Conservation (phyloP, 495 filamentous ascomycete species). For the Immersiella caudata region DNA sequence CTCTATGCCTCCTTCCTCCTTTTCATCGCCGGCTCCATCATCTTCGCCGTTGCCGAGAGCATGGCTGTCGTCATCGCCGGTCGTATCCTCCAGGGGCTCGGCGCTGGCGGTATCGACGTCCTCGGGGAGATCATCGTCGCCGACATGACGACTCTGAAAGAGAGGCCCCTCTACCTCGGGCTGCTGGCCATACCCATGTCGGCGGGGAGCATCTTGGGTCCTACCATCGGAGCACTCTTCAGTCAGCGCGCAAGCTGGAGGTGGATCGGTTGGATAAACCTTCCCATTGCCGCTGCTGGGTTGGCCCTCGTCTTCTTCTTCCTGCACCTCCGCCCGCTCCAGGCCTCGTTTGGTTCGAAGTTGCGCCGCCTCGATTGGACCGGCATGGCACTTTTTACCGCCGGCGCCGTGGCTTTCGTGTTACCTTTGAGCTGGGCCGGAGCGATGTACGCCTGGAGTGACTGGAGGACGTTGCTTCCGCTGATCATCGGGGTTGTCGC, state of each 20-base stretch:
- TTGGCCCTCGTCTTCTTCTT: slow-evolving; percentile 36
- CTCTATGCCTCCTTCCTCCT: slow-evolving; percentile 67
- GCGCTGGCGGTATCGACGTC: slow-evolving; percentile 71
- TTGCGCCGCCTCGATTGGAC: slow-evolving; percentile 48
- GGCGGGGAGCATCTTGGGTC: slow-evolving; percentile 38
- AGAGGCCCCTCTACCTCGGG: slow-evolving; percentile 44
- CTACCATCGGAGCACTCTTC: slow-evolving; percentile 42
- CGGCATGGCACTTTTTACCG: slow-evolving; percentile 45
- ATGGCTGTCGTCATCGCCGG: slow-evolving; percentile 71
- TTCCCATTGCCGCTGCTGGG: slow-evolving; percentile 36
- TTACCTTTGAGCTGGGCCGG: slow-evolving; percentile 51
- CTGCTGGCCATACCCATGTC: slow-evolving; percentile 42
- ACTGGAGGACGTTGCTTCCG: slow-evolving; percentile 43
- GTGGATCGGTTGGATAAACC: slow-evolving; percentile 51
- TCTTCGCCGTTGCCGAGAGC: slow-evolving; percentile 65
- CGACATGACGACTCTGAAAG: slow-evolving; percentile 51
- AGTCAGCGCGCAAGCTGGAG: slow-evolving; percentile 41
- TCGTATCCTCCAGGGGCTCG: slow-evolving; percentile 71
- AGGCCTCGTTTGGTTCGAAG: slow-evolving; percentile 26
- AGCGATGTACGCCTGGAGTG: slow-evolving; percentile 45
- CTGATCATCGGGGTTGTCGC: slow-evolving; percentile 41
- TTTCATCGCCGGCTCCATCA: slow-evolving; percentile 62
- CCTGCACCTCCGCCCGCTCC: slow-evolving; percentile 36
- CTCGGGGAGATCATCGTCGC: slow-evolving; percentile 74
- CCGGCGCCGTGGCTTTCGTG: slow-evolving; percentile 37